Percentiles rank a stretch among this genome's conserved stretches.
phyloP scores from a whole-genome alignment of 1,284 basidiomycete species.

The Ganoderma leucocontextum region DNA sequence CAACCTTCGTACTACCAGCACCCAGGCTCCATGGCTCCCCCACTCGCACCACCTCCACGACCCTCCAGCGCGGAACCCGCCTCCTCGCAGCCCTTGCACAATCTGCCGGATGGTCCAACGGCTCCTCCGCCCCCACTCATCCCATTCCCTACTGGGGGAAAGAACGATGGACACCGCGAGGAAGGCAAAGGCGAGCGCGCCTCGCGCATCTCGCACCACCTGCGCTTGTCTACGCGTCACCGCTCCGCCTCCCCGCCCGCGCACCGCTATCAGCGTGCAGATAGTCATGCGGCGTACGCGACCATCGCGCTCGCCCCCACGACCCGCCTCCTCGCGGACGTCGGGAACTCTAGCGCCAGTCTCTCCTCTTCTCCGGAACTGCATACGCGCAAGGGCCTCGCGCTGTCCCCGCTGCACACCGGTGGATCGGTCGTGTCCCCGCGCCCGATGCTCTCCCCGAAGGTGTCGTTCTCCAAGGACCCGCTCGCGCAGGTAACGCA shows the following conservation, averaged over 20 bases:
- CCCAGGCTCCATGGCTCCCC: conserved; percentile 34
- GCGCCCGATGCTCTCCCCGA: conserved; percentile 66
- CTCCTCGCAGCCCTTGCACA: conserved; percentile 39
- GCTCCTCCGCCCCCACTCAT: conserved; percentile 37
- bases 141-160: conserved; percentile 25
- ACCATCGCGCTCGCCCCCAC: conserved; percentile 22
- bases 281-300: conserved; percentile 13
- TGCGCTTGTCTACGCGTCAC: conserved; percentile 62
- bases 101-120: neutral
- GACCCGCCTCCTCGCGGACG: neutral
- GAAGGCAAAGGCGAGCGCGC: conserved; percentile 70
- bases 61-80: conserved; percentile 49
- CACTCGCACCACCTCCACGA: conserved; percentile 42
- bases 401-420: conserved; percentile 32
- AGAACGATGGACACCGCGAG: conserved; percentile 46
- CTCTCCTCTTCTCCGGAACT: conserved; percentile 33
- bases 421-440: conserved; percentile 59
- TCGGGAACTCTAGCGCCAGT: conserved; percentile 15
- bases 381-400: conserved; percentile 24
- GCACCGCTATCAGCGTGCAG: conserved; percentile 43
- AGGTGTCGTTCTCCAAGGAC: conserved; percentile 55
- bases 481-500: conserved; percentile 49
- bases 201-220: conserved; percentile 63
- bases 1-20: conserved; percentile 40
- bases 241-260: conserved; percentile 67